Conservation (phyloP, 2,329 filamentous ascomycete genomes). For the Cercospora zeina region DNA sequence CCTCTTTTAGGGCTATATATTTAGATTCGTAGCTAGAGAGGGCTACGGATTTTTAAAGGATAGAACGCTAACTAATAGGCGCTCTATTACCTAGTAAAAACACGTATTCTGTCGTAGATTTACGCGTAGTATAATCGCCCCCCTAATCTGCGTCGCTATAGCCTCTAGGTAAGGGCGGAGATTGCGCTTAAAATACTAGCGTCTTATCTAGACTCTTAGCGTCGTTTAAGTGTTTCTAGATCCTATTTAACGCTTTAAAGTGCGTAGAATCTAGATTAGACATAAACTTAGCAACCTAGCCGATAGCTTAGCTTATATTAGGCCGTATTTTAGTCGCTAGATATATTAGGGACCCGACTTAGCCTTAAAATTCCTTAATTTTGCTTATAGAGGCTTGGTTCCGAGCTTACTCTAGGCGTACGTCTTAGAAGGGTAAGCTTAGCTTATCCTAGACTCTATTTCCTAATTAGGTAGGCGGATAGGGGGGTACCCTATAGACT, state of each 20-base stretch:
- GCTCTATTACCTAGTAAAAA: too few relatives aligned
- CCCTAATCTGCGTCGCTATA: too few relatives aligned
- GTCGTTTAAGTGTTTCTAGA: conserved; percentile 19
- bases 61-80: too few relatives aligned
- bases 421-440: too few relatives aligned
- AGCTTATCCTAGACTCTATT: too few relatives aligned
- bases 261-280: conserved; percentile 11
- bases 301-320: conserved; percentile 7
- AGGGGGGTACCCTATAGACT: too few relatives aligned
- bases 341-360: conserved; percentile 16
- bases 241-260: conserved; percentile 18
- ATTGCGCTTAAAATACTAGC: background rate
- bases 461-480: too few relatives aligned
- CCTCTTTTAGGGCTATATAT: conserved; percentile 21
- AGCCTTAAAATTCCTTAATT: conserved; percentile 13
- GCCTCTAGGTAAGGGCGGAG: too few relatives aligned
- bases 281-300: conserved; percentile 1
- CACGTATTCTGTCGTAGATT: too few relatives aligned
- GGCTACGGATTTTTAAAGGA: too few relatives aligned
- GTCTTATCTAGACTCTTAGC: background rate
- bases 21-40: conserved; percentile 13
- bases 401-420: conserved; percentile 18
- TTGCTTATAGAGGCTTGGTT: background rate
- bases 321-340: background rate
- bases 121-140: too few relatives aligned